Percentiles rank a stretch among this genome's conserved stretches.
Conservation (phyloP, 495 filamentous ascomycete genomes). For the Tetracladium setigerum region DNA sequence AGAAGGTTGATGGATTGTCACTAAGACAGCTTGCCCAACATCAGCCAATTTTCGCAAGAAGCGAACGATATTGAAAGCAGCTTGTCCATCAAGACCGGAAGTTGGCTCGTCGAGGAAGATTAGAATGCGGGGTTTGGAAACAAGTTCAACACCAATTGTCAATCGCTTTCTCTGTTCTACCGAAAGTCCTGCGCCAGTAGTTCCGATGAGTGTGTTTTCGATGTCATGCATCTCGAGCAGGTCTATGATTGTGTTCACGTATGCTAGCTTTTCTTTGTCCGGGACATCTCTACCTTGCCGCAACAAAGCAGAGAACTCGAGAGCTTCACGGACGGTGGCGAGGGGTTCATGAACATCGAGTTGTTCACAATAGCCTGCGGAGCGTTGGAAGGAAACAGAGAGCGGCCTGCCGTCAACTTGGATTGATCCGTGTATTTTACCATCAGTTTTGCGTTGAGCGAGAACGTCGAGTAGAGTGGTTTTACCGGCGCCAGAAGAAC, state of each 20-base stretch:
- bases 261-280: slow-evolving; percentile 68
- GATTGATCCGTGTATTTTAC: slow-evolving; percentile 38
- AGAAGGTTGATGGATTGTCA: slow-evolving; percentile 23
- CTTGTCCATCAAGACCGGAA: slow-evolving; percentile 57
- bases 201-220: slow-evolving; percentile 80
- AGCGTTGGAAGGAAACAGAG: slow-evolving; percentile 37
- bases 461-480: slow-evolving; percentile 42
- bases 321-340: slow-evolving; percentile 70
- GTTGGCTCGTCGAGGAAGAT: slow-evolving; percentile 68
- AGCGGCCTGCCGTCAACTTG: slow-evolving; percentile 39
- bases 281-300: slow-evolving; percentile 67
- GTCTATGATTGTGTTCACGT: slow-evolving; percentile 85
- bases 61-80: slow-evolving; percentile 57
- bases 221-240: slow-evolving; percentile 83
- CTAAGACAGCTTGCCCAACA: slow-evolving; percentile 51
- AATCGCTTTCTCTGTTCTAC: slow-evolving; percentile 86
- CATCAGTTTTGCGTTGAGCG: slow-evolving; percentile 39
- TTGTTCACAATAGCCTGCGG: slow-evolving; percentile 37
- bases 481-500: slow-evolving; percentile 55
- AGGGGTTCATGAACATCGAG: slow-evolving; percentile 32
- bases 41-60: slow-evolving; percentile 59
- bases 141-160: slow-evolving; percentile 68
- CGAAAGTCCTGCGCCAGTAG: slow-evolving; percentile 76
- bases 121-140: slow-evolving; percentile 55
- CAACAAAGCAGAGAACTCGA: slow-evolving; percentile 74